phyloP scores from a whole-genome alignment of 345 rosid species.

The Viola odorata region DNA sequence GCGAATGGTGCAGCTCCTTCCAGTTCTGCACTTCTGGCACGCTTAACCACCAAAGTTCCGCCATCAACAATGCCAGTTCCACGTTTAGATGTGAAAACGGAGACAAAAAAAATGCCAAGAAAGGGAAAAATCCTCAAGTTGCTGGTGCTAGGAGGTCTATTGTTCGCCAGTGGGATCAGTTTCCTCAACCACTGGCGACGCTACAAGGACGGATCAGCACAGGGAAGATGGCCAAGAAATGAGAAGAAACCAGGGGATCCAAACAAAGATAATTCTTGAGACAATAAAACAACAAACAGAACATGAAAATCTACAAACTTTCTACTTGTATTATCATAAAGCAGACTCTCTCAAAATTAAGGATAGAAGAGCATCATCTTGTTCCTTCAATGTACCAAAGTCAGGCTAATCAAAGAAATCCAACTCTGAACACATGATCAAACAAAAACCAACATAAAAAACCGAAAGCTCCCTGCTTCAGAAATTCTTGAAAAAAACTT shows the following conservation, averaged over 20 bases:
- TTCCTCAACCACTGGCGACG: neutral
- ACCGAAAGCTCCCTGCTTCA: neutral
- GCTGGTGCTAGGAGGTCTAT: neutral
- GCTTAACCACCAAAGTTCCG: constrained; percentile 7
- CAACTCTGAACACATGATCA: neutral
- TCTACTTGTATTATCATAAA: neutral
- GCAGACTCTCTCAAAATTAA: neutral
- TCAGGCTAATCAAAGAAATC: too few relatives aligned
- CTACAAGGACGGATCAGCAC: neutral
- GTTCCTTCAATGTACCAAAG: neutral
- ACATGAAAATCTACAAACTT: neutral
- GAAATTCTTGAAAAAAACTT: too few relatives aligned
- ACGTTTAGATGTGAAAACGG: neutral
- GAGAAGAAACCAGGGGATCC: neutral
- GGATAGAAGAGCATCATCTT: neutral
- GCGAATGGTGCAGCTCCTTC: neutral
- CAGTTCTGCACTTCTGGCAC: constrained; percentile 8
- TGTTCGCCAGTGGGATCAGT: neutral
- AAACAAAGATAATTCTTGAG: neutral
- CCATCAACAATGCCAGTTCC: neutral
- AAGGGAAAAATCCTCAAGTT: neutral
- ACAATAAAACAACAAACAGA: neutral
- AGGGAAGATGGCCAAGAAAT: neutral
- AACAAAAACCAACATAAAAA: neutral
- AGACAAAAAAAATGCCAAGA: neutral